phyloP scores from a whole-genome alignment of 768 basidiomycete species.

The Grammothele lineata region DNA sequence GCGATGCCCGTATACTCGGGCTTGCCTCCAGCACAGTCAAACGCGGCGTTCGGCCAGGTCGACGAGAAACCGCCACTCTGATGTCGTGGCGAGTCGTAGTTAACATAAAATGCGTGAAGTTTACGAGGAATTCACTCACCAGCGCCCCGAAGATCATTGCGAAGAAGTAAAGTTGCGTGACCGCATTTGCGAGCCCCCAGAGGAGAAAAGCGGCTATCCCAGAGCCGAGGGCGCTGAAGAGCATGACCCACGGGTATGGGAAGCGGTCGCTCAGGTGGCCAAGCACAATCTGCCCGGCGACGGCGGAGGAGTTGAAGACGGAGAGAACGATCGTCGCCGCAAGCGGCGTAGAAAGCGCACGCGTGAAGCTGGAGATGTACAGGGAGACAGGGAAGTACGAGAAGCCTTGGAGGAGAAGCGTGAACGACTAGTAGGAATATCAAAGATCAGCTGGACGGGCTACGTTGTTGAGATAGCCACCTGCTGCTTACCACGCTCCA shows the following conservation, averaged over 20 bases:
- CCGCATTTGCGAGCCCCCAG: conserved; percentile 20
- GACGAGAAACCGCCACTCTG: conserved; percentile 22
- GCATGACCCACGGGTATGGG: conserved; percentile 22
- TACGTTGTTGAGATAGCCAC: neutral
- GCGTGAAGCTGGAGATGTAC: conserved; percentile 21
- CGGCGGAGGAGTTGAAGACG: conserved; percentile 22
- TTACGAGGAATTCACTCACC: conserved; percentile 8
- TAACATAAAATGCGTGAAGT: too few species aligned
- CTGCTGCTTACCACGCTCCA: conserved; percentile 20
- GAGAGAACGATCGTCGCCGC: conserved; percentile 21
- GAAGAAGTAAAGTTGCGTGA: conserved; percentile 18
- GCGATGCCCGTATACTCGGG: conserved; percentile 18
- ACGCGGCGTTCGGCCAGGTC: conserved; percentile 14
- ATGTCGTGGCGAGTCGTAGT: too few species aligned
- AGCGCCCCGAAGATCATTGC: conserved; percentile 22
- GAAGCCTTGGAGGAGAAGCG: conserved; percentile 20
- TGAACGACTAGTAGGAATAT: conserved; percentile 9
- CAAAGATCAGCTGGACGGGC: too few species aligned
- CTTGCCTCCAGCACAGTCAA: conserved; percentile 19
- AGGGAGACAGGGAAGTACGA: conserved; percentile 24
- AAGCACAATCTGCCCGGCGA: conserved; percentile 22
- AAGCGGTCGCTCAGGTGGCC: conserved; percentile 21
- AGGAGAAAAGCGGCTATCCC: conserved; percentile 19
- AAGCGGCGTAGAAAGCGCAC: conserved; percentile 14
- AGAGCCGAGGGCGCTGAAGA: conserved; percentile 13